These are phyloP conservation scores for Calamus simplicifolius DNA, from an alignment of 176 grass and related monocot genomes.

Conservation along the genomic window DNA sequence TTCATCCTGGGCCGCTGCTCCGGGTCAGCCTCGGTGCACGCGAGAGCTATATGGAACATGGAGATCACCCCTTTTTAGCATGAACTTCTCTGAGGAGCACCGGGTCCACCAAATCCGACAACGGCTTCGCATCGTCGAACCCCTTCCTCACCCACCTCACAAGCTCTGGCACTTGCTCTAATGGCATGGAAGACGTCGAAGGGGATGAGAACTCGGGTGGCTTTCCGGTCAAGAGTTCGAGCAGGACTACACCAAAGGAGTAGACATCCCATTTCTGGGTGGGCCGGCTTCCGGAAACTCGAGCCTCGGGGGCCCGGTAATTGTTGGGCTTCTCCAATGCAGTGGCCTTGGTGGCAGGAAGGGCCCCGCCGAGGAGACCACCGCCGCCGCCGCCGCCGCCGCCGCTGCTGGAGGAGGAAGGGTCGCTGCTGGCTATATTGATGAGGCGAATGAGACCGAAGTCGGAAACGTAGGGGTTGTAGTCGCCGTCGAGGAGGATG, in stretches of 20 bases:
- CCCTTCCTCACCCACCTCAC: conserved; percentile 69
- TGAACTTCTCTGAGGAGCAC: conserved; percentile 31
- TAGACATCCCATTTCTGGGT: conserved; percentile 86
- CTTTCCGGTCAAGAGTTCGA: conserved; percentile 65
- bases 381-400: not conserved
- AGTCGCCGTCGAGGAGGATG: conserved; percentile 81
- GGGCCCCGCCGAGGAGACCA: conserved; percentile 26
- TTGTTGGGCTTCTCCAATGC: conserved; percentile 20
- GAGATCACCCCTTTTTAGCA: conserved; percentile 69
- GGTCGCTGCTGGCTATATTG: conserved; percentile 29
- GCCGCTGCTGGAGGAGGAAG: not conserved
- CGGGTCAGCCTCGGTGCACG: conserved; percentile 43
- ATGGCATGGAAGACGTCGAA: conserved; percentile 37
- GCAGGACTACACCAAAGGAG: conserved; percentile 55
- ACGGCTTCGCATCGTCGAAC: conserved; percentile 46
- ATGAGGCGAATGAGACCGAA: conserved; percentile 74
- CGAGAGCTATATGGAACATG: conserved; percentile 67
- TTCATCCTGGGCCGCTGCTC: conserved; percentile 81
- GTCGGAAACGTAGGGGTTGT: conserved; percentile 54
- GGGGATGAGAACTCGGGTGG: conserved; percentile 41
- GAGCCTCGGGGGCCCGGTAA: conserved; percentile 63
- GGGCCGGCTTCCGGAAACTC: conserved; percentile 1
- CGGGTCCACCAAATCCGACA: conserved; percentile 59
- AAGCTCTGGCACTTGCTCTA: conserved; percentile 57
- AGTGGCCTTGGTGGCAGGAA: conserved; percentile 33